phyloP scores from a whole-genome alignment of 2,329 filamentous ascomycete species.

The Aspergillus jensenii region DNA sequence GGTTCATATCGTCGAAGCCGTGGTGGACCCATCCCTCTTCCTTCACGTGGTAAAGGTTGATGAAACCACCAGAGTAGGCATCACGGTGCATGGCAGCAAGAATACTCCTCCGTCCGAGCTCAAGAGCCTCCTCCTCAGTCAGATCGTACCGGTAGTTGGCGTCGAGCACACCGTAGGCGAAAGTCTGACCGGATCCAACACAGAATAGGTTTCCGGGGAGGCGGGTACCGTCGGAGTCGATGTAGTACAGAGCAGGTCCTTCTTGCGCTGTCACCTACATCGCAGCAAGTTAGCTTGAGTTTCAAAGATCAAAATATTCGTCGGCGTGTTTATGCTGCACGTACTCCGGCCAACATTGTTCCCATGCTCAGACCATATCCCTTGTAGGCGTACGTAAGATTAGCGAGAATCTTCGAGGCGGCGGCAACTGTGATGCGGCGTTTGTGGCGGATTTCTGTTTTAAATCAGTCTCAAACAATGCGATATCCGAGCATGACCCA shows the following conservation, averaged over 20 bases:
- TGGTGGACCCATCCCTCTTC: slow-evolving; percentile 99
- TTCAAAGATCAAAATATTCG: background rate
- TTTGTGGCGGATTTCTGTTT: slow-evolving; percentile 85
- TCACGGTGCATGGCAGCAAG: slow-evolving; percentile 94
- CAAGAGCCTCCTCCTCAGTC: slow-evolving; percentile 81
- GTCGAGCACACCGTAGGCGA: slow-evolving; percentile 96
- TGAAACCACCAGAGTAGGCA: slow-evolving; percentile 97
- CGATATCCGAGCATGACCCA: background rate
- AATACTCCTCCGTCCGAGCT: slow-evolving; percentile 88
- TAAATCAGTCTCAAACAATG: slow-evolving; percentile 7
- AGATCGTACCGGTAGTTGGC: slow-evolving; percentile 93
- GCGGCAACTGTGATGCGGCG: slow-evolving; percentile 96
- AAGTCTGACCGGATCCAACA: slow-evolving; percentile 96
- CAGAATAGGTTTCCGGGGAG: slow-evolving; percentile 95
- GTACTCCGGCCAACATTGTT: slow-evolving; percentile 98
- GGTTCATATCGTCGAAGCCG: slow-evolving; percentile 96
- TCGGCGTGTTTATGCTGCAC: slow-evolving; percentile 35
- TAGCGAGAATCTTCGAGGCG: slow-evolving; percentile 96
- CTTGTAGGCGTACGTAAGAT: slow-evolving; percentile 98
- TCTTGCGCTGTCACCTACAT: slow-evolving; percentile 65
- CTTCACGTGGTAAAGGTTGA: slow-evolving; percentile 99
- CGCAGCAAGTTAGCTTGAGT: background rate
- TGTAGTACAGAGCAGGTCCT: slow-evolving; percentile 97
- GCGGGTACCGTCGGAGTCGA: slow-evolving; percentile 94
- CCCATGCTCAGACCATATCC: slow-evolving; percentile 98